Conservation (phyloP, 768 basidiomycete species). For the Paxillus rubicundulus region DNA sequence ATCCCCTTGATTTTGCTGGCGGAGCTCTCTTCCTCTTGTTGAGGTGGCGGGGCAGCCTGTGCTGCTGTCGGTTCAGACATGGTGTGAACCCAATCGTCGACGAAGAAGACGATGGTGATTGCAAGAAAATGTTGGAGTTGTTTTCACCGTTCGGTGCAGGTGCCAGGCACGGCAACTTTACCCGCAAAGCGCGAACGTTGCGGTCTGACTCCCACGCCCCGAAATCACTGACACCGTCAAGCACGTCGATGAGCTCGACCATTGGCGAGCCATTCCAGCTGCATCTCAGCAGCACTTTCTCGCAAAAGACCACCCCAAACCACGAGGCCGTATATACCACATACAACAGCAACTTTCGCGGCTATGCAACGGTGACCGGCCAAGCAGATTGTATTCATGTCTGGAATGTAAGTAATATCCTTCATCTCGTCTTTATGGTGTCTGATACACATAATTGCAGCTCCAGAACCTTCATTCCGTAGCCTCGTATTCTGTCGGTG, state of each 20-base stretch:
- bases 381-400: constrained; percentile 77
- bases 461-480: constrained; percentile 62
- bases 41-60: constrained; percentile 17
- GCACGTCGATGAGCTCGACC: constrained; percentile 27
- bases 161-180: too few species aligned
- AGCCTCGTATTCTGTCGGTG: constrained; percentile 66
- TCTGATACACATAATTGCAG: constrained; percentile 35
- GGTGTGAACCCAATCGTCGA: constrained; percentile 3
- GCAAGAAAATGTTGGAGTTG: not conserved
- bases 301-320: constrained; percentile 1
- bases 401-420: constrained; percentile 53
- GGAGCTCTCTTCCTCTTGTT: constrained; percentile 34
- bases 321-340: constrained; percentile 19
- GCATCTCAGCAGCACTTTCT: constrained; percentile 21
- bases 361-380: constrained; percentile 63
- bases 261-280: constrained; percentile 32
- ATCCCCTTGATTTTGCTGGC: constrained; percentile 36
- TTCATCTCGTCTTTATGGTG: not conserved
- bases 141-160: too few species aligned
- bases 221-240: not conserved
- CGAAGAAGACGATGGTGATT: constrained; percentile 5
- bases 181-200: too few species aligned
- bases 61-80: constrained; percentile 27
- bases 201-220: constrained; percentile 22
- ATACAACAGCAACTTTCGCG: constrained; percentile 36